Evolutionary conservation across 257 asterid species (phyloP), one percentile per base, ranked within the genome.

Genomic region (Przewalskia tangutica): DNA sequence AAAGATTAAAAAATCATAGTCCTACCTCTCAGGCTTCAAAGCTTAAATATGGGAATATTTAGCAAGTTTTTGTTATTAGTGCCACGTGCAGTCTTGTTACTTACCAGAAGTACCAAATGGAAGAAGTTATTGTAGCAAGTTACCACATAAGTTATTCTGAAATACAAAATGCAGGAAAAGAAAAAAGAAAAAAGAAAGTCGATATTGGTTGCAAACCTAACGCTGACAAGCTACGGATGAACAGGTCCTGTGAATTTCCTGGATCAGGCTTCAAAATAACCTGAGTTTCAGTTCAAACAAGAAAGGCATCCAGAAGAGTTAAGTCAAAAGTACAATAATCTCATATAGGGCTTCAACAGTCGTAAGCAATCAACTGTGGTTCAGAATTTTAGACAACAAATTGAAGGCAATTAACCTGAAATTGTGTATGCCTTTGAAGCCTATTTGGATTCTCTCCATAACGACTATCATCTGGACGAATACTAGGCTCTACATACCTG

Each of bases 191-290:
- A 54, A 34, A 64, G 16, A 10, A 82, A 54, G 42, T 14, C n/a
- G 44, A 16, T 84, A 8, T 55, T 5, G 38, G 83, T 54, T 18
- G 73, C 80, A 81, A 85, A 94, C 99, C 99, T 92, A 96, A 86
- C 78, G 99, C 99, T 17, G 98, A 94, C 87, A 96, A 90, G 90
- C 99, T 96, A 88, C 97, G 88, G 82, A 96, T 93, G 87, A 96
- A 94, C 84, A 96, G 88, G 88, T 96, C 99, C 84, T 96, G 99
- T 4, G 98, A 93, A 86, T 96, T 96, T 85, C 98, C 98, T 82
- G 98, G 99, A 86, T 94, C 99, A 78, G 99, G 99, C 94, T 96
- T 96, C 94, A 96, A 79, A 88, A 96, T 91, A 88, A 96, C 99
- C 99, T 95, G 89, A 82, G 79, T 84, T 81, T 80, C 88, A 89